Conservation (phyloP, 768 basidiomycete genomes). For the Suillus placidus region DNA sequence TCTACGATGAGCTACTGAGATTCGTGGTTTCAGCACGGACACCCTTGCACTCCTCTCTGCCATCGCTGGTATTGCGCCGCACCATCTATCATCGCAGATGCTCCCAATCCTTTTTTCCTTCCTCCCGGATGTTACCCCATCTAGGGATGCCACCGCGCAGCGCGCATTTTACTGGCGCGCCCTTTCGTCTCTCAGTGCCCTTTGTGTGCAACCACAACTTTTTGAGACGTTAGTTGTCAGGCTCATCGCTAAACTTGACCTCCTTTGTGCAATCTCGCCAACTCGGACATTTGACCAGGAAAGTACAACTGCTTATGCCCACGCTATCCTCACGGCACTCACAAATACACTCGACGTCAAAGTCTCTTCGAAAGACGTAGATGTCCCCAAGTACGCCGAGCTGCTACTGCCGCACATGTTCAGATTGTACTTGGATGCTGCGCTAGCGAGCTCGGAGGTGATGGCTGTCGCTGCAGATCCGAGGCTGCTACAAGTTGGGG, state of each 20-base stretch:
- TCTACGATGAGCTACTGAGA: neutral
- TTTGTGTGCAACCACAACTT: slow-evolving; percentile 76
- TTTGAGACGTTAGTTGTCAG: slow-evolving; percentile 85
- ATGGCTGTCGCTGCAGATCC: slow-evolving; percentile 40
- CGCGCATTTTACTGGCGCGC: slow-evolving; percentile 69
- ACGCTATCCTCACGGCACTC: slow-evolving; percentile 77
- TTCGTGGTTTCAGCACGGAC: slow-evolving; percentile 47
- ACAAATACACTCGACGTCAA: slow-evolving; percentile 61
- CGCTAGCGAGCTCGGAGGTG: slow-evolving; percentile 28
- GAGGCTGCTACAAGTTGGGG: slow-evolving; percentile 44
- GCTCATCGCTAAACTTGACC: slow-evolving; percentile 73
- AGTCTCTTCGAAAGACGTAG: slow-evolving; percentile 56
- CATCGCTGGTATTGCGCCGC: slow-evolving; percentile 61
- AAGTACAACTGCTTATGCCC: slow-evolving; percentile 78
- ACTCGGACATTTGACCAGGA: slow-evolving; percentile 46
- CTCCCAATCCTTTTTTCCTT: slow-evolving; percentile 79
- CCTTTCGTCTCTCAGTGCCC: slow-evolving; percentile 65
- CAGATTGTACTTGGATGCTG: slow-evolving; percentile 56
- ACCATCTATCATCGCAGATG: slow-evolving; percentile 69
- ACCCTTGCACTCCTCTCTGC: slow-evolving; percentile 64
- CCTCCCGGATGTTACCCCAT: slow-evolving; percentile 70
- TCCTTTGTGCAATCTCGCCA: slow-evolving; percentile 51
- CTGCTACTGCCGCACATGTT: slow-evolving; percentile 72
- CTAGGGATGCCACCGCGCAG: slow-evolving; percentile 51
- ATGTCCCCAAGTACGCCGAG: slow-evolving; percentile 82